Percentiles rank a stretch among this genome's conserved stretches.
Conservation (phyloP, 2,329 filamentous ascomycete genomes). For the Colletotrichum tropicicola region DNA sequence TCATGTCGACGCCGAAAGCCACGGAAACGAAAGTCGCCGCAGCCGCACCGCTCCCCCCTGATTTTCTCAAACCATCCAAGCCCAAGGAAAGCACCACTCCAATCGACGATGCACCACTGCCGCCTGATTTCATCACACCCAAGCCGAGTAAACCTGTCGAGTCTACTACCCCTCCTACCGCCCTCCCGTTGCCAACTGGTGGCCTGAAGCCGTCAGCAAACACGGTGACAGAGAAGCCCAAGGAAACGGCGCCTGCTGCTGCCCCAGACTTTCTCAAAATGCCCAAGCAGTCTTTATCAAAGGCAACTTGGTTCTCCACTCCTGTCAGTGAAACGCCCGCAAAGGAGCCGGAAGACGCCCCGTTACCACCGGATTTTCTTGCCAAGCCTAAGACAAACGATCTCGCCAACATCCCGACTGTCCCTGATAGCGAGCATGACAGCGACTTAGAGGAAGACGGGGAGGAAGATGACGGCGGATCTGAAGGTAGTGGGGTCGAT, state of each 20-base stretch:
- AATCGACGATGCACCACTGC: slow-evolving; percentile 47
- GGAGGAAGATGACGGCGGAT: slow-evolving; percentile 53
- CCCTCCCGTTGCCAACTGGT: slow-evolving; percentile 14
- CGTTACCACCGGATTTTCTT: slow-evolving; percentile 50
- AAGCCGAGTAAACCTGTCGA: slow-evolving; percentile 37
- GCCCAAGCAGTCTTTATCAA: slow-evolving; percentile 26
- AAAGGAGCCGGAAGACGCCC: slow-evolving; percentile 45
- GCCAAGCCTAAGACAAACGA: slow-evolving; percentile 37
- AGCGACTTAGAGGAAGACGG: slow-evolving; percentile 48
- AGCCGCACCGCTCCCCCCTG: slow-evolving; percentile 43
- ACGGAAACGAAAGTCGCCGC: slow-evolving; percentile 29
- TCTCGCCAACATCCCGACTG: slow-evolving; percentile 13
- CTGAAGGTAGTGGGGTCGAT: slow-evolving; percentile 71
- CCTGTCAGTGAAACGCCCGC: slow-evolving; percentile 16
- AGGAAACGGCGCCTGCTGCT: slow-evolving; percentile 33
- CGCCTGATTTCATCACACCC: slow-evolving; percentile 44
- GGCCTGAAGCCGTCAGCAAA: neutral
- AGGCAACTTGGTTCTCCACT: slow-evolving; percentile 27
- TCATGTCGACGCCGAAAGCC: slow-evolving; percentile 37
- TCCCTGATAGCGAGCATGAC: slow-evolving; percentile 29
- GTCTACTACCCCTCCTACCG: slow-evolving; percentile 12
- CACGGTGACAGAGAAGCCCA: slow-evolving; percentile 21
- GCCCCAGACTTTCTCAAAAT: slow-evolving; percentile 26
- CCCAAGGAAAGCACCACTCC: slow-evolving; percentile 32
- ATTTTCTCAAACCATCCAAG: slow-evolving; percentile 38